Evolutionary conservation across 2,329 filamentous ascomycete species (phyloP).

Genomic region (Metarhizium rileyi): DNA sequence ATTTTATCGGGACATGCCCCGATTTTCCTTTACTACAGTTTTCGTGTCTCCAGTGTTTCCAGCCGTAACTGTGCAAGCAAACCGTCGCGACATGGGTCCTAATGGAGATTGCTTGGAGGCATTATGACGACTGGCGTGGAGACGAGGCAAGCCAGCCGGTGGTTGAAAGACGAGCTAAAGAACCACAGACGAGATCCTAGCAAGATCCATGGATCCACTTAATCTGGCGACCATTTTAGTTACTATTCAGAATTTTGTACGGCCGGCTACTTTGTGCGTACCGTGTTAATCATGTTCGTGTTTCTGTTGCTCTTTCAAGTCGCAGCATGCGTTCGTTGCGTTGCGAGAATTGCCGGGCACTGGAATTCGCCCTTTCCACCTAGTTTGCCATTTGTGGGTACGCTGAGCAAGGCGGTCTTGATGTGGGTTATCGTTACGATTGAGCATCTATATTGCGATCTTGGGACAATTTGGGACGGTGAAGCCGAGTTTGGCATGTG

Average conservation of each 20-base stretch:
- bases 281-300: not conserved
- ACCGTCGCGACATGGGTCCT: slow-evolving; percentile 2
- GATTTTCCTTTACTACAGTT: slow-evolving; percentile 12
- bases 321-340: not conserved
- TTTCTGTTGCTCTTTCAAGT: not conserved
- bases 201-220: slow-evolving; percentile 10
- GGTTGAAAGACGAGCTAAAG: not conserved
- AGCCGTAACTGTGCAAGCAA: slow-evolving; percentile 1
- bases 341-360: too few relatives aligned
- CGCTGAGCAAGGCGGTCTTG: not conserved
- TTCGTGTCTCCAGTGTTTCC: slow-evolving; percentile 15
- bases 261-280: not conserved
- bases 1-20: slow-evolving; percentile 19
- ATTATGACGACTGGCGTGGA: slow-evolving; percentile 10
- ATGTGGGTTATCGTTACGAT: not conserved
- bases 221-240: not conserved
- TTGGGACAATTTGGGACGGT: not conserved
- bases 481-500: not conserved
- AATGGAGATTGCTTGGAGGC: slow-evolving; percentile 4
- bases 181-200: slow-evolving; percentile 3
- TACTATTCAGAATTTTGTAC: not conserved
- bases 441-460: not conserved
- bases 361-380: not conserved
- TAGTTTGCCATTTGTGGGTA: not conserved
- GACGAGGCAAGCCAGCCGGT: not conserved